phyloP scores from a whole-genome alignment of 1,284 basidiomycete genomes.

The Xerocomus cyaneibrunnescens region DNA sequence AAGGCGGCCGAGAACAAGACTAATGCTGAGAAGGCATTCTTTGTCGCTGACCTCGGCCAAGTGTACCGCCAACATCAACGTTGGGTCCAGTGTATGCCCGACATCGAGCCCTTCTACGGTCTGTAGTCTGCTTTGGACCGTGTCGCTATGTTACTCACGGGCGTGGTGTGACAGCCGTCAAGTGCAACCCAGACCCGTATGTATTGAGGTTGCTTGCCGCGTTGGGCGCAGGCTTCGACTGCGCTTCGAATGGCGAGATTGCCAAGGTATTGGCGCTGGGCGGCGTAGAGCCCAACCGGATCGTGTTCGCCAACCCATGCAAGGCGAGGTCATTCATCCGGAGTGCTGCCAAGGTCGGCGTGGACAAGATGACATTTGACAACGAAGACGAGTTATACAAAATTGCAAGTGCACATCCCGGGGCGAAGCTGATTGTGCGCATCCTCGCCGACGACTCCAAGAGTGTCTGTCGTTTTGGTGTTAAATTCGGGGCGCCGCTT shows the following conservation, averaged over 20 bases:
- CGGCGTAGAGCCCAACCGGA: constrained; percentile 68
- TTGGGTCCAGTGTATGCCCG: constrained; percentile 81
- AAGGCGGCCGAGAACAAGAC: constrained; percentile 51
- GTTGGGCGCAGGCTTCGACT: constrained; percentile 94
- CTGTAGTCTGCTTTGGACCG: constrained; percentile 26
- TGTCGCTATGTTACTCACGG: constrained; percentile 23
- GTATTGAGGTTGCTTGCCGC: constrained; percentile 89
- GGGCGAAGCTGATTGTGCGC: constrained; percentile 87
- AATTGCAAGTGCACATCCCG: constrained; percentile 80
- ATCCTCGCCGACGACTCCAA: constrained; percentile 98
- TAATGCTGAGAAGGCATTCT: constrained; percentile 93
- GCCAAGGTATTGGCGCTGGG: constrained; percentile 76
- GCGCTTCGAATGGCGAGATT: constrained; percentile 97
- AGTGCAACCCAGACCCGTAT: constrained; percentile 95
- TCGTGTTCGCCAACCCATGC: constrained; percentile 99
- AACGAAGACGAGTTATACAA: constrained; percentile 98
- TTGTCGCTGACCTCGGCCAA: constrained; percentile 90
- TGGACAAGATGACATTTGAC: constrained; percentile 97
- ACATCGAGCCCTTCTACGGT: constrained; percentile 87
- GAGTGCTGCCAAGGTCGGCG: constrained; percentile 74
- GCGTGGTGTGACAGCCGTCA: constrained; percentile 21
- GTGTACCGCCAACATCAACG: constrained; percentile 86
- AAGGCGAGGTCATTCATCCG: constrained; percentile 95
- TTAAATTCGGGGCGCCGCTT: constrained; percentile 97
- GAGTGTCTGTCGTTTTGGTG: constrained; percentile 88